A percentile compares a stretch with the other conserved stretches of the same genome.
These are phyloP conservation scores for Udeniomyces megalosporus DNA, from an alignment of 768 basidiomycete genomes.

Conservation along the genomic window DNA sequence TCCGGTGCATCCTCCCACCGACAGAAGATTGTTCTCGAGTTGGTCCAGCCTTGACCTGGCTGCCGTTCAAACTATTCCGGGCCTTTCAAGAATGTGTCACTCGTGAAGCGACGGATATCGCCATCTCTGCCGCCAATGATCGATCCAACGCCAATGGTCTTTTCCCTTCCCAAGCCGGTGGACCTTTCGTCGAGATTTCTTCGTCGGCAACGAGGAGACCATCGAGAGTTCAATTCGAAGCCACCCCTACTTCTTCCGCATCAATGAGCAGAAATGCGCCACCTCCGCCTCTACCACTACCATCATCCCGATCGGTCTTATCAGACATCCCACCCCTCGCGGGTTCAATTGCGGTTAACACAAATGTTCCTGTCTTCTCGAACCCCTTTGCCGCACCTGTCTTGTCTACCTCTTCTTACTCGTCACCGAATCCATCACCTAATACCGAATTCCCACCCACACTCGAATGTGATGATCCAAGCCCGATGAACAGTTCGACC, in stretches of 20 bases:
- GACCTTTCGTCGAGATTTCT: not conserved
- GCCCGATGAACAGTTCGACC: too few species aligned
- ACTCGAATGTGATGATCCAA: too few species aligned
- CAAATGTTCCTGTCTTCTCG: too few species aligned
- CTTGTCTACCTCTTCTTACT: too few species aligned
- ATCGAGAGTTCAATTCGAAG: slow-evolving; percentile 28
- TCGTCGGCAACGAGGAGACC: slow-evolving; percentile 20
- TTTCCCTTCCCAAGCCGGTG: not conserved
- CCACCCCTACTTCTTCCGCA: not conserved
- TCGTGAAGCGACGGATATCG: slow-evolving; percentile 2
- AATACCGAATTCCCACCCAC: too few species aligned
- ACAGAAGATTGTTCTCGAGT: slow-evolving; percentile 22
- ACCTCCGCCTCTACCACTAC: too few species aligned
- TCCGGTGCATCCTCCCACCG: slow-evolving; percentile 28
- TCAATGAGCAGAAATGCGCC: too few species aligned
- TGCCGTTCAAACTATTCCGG: slow-evolving; percentile 28
- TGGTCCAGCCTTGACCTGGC: slow-evolving; percentile 27
- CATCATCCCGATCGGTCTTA: too few species aligned
- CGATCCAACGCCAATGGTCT: slow-evolving; percentile 10
- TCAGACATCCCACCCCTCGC: too few species aligned
- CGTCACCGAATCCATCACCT: too few species aligned
- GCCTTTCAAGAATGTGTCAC: slow-evolving; percentile 28
- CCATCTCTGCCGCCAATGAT: slow-evolving; percentile 19
- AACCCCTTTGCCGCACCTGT: too few species aligned
- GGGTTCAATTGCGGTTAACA: too few species aligned